Base-by-base conservation (phyloP, 2,329 filamentous ascomycete species). In the Monosporascus sp. region DNA sequence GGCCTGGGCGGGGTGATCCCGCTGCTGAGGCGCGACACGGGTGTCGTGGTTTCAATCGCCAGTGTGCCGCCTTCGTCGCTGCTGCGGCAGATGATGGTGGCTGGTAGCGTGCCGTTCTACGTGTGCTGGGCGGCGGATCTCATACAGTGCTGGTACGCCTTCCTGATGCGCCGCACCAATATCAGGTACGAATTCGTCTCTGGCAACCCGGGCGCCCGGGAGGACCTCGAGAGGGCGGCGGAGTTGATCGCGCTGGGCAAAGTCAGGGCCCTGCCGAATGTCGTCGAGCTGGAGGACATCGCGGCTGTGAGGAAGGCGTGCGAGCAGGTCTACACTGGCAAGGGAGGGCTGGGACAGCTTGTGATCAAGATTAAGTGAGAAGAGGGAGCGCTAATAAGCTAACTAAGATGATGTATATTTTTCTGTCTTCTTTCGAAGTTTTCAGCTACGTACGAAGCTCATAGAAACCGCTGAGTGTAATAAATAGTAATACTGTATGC, bases 151-250 rank as follows among this genome's bases (percentile, higher is more conserved):
- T 74, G 65, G 58, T 76, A 79, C 54, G 59, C 56, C 24, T 74
- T 73, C 62, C 68, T 71, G 62, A 59, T 78, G 3, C 59, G 70
- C 14, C 75, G 78, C 3, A 79, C 77, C 9, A 65, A 65, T 3
- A 71, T 79, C 44, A 65, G 69, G 57, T 72, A 77, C 47, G 69
- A 70, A 11, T 73, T 78, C 37, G 60, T 79, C 31, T 79, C 78
- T 4, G 76, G 75, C 0, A 63, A 78, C 20, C 65, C 69, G 0
- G 68, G 71, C 2, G 62, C 62, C 17, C 61, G 71, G 3, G 71
- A 73, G 58, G 75, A 78, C 37, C 52, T 78, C 50, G 75, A 79
- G 55, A 63, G 57, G 51, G 65, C 70, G 1, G 72, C 70, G 0
- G 71, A 72, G 51, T 61, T 73, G 24, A 59, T 78, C 44, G 75